phyloP scores from a whole-genome alignment of 495 filamentous ascomycete genomes.

The Penicillium chermesinum region DNA sequence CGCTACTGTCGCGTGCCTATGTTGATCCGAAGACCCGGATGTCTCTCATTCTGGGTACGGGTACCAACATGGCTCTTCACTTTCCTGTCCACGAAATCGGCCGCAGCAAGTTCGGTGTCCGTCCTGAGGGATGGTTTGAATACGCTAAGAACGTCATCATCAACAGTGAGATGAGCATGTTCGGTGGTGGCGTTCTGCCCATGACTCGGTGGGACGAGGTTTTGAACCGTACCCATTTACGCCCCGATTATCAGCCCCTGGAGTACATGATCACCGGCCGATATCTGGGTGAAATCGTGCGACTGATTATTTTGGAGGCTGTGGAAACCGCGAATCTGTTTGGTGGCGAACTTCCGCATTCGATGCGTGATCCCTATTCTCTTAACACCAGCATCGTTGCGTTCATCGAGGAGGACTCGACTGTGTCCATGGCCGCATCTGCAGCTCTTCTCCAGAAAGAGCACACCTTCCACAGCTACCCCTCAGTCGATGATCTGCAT shows the following conservation, averaged over 20 bases:
- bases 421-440: constrained; percentile 40
- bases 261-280: constrained; percentile 87
- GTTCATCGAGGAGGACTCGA: constrained; percentile 45
- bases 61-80: constrained; percentile 76
- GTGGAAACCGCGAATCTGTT: constrained; percentile 46
- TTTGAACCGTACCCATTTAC: constrained; percentile 63
- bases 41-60: constrained; percentile 81
- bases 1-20: constrained; percentile 74
- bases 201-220: constrained; percentile 71
- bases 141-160: constrained; percentile 62
- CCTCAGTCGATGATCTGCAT: constrained; percentile 46
- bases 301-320: constrained; percentile 71
- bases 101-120: constrained; percentile 51
- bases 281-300: constrained; percentile 79
- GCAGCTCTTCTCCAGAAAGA: constrained; percentile 44
- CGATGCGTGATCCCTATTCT: constrained; percentile 57
- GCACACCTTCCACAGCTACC: constrained; percentile 43
- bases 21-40: constrained; percentile 57
- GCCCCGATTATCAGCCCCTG: constrained; percentile 80
- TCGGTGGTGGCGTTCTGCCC: constrained; percentile 60
- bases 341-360: constrained; percentile 50
- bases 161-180: constrained; percentile 89
- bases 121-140: constrained; percentile 41
- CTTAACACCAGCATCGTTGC: constrained; percentile 69
- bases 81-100: constrained; percentile 62